A percentile compares a stretch with the other conserved stretches of the same genome.
Conservation (phyloP, 2,329 filamentous ascomycete genomes). For the Ilyonectria robusta region DNA sequence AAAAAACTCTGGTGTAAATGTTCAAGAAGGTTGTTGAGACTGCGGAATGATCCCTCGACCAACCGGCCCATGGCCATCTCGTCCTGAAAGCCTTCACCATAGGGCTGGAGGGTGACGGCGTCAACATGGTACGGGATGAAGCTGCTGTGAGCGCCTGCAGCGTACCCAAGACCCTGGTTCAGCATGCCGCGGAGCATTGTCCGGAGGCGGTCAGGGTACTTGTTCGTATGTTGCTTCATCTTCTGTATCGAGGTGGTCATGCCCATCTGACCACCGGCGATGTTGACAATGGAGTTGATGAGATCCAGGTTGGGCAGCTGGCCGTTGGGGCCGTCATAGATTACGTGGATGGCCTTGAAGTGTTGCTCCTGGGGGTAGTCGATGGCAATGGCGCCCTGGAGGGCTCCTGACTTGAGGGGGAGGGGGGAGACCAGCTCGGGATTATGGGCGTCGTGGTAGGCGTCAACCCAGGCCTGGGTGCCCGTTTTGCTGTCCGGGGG, state of each 20-base stretch:
- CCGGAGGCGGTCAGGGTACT: conserved; percentile 84
- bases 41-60: conserved; percentile 91
- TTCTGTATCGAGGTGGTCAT: conserved; percentile 87
- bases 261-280: conserved; percentile 93
- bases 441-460: conserved; percentile 93
- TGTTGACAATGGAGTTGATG: conserved; percentile 91
- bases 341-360: conserved; percentile 90
- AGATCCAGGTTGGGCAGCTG: conserved; percentile 96
- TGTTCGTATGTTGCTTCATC: conserved; percentile 86
- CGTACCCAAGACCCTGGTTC: conserved; percentile 89
- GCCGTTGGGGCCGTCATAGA: conserved; percentile 96
- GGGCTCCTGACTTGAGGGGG: conserved; percentile 90
- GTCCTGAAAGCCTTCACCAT: conserved; percentile 94
- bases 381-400: conserved; percentile 93
- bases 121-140: conserved; percentile 99
- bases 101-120: conserved; percentile 91
- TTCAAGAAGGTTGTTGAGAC: conserved; percentile 95
- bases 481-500: conserved; percentile 91
- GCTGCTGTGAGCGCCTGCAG: conserved; percentile 91
- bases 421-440: conserved; percentile 79
- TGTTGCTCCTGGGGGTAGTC: conserved; percentile 89
- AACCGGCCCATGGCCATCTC: conserved; percentile 95
- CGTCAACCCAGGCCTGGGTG: conserved; percentile 96
- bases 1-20: conserved; percentile 99
- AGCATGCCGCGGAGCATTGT: conserved; percentile 96